Base-by-base conservation (phyloP, 352 stramenopile genomes). In the Phytophthora megakarya region DNA sequence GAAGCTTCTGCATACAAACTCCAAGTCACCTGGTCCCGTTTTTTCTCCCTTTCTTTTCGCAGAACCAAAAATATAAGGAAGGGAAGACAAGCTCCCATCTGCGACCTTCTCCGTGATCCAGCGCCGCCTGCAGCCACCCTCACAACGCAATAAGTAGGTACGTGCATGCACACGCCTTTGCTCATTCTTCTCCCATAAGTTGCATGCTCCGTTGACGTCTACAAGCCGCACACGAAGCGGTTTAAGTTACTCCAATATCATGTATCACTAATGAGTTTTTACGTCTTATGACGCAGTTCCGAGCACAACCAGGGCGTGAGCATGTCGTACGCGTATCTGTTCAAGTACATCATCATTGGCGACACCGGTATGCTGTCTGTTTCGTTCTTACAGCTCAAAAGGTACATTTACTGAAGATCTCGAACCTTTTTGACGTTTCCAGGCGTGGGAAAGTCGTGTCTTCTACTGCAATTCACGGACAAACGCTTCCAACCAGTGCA, bases 401-500 rank as follows among this genome's bases (percentile, higher is more conserved):
- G 25, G 33, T 6, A 8, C 7, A 12, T 30, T 33, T 21, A 7
- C n/a, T 12, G 54, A 48, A 54, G 23, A 52, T 64, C n/a, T 28
- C 25, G 8, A 63, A 42, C 30, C 5, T 0, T 61, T n/a, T 52
- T 48, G n/a, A 38, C 43, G 3, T 57, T 52, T 30, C n/a, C 60
- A 99, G 98, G 98, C 49, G 98, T 99, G 16, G 98, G 98, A 30
- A 99, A 99, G 86, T 99, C 96, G 45, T 99, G 98, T 79, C 88
- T 99, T 69, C 81, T 99, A 40, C 84, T 99, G 61, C 98, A 99
- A 81, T 99, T 99, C 85, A 99, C 98, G 46, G 98, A 99, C 86
- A 99, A 99, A 82, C 89, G 97, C 49, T 99, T 99, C 81, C 97
- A 99, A 75, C 97, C 97, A 0, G 97, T 99, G 33, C 84, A 99